phyloP scores from a whole-genome alignment of 1,139 yeast species.

The Debaryomyces udenii region DNA sequence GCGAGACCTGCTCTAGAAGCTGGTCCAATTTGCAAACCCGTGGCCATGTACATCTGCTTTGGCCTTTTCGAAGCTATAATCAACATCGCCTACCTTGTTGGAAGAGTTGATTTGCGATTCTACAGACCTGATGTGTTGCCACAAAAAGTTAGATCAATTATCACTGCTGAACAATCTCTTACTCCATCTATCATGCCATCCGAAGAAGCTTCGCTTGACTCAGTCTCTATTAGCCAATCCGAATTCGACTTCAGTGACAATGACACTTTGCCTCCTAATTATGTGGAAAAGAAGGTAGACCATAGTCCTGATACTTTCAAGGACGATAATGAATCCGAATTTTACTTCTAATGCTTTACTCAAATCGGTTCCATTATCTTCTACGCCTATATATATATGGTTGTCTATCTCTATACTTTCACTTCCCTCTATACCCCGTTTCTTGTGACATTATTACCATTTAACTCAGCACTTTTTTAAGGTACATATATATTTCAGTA shows the following conservation, averaged over 20 bases:
- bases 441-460: neutral
- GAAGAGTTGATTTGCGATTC: slow-evolving; percentile 73
- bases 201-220: slow-evolving; percentile 4
- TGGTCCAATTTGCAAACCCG: slow-evolving; percentile 36
- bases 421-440: slow-evolving; percentile 3
- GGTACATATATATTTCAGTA: no score
- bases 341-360: slow-evolving; percentile 18
- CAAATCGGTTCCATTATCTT: neutral
- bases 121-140: slow-evolving; percentile 71
- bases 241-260: slow-evolving; percentile 9
- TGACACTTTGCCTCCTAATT: slow-evolving; percentile 7
- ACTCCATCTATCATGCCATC: slow-evolving; percentile 21
- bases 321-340: slow-evolving; percentile 21
- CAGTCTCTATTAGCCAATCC: slow-evolving; percentile 4
- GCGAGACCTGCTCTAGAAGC: slow-evolving; percentile 28
- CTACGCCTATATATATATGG: neutral
- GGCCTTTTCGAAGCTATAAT: slow-evolving; percentile 61
- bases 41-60: slow-evolving; percentile 69
- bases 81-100: slow-evolving; percentile 56
- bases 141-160: slow-evolving; percentile 38
- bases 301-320: slow-evolving; percentile 9
- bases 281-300: slow-evolving; percentile 7
- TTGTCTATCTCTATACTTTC: neutral
- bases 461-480: no score
- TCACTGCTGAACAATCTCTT: slow-evolving; percentile 47